A percentile compares a stretch with the other conserved stretches of the same genome.
These are phyloP conservation scores for Lophium mytilinum DNA, from an alignment of 495 filamentous ascomycete genomes.

Conservation along the genomic window DNA sequence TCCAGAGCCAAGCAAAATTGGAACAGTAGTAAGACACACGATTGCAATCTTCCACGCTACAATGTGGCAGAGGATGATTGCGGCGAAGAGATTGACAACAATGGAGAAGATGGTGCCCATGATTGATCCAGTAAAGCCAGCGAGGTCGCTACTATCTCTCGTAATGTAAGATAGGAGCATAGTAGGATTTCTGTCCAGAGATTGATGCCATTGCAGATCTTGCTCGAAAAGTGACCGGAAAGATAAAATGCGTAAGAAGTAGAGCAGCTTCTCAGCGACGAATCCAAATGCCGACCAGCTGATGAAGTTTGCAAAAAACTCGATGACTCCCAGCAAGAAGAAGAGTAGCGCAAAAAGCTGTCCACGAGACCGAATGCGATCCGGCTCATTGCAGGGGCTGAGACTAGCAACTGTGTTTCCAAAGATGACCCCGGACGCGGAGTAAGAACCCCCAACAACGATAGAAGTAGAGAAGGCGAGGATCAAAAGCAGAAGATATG, in stretches of 20 bases:
- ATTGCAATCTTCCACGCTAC: slow-evolving; percentile 31
- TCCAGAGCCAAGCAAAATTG: slow-evolving; percentile 25
- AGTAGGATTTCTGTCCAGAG: slow-evolving; percentile 39
- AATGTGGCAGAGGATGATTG: slow-evolving; percentile 24
- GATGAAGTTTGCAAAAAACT: slow-evolving; percentile 38
- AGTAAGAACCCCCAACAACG: slow-evolving; percentile 39
- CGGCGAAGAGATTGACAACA: slow-evolving; percentile 18
- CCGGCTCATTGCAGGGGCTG: slow-evolving; percentile 13
- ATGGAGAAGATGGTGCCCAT: slow-evolving; percentile 26
- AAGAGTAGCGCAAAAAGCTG: slow-evolving; percentile 36
- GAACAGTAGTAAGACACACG: slow-evolving; percentile 24
- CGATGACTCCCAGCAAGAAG: slow-evolving; percentile 44
- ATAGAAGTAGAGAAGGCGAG: slow-evolving; percentile 27
- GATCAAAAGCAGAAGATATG: slow-evolving; percentile 7
- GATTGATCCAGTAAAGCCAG: slow-evolving; percentile 25
- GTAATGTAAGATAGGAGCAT: slow-evolving; percentile 46
- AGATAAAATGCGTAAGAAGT: slow-evolving; percentile 38
- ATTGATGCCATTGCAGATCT: slow-evolving; percentile 42
- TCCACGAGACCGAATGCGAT: slow-evolving; percentile 19
- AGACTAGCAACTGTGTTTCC: slow-evolving; percentile 40
- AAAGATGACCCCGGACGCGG: slow-evolving; percentile 44
- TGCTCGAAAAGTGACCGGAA: slow-evolving; percentile 41
- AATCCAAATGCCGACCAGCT: slow-evolving; percentile 43
- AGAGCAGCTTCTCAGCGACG: slow-evolving; percentile 41
- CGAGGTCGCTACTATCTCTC: slow-evolving; percentile 44